Conservation (phyloP, 2,329 filamentous ascomycete genomes). For the Aspergillus luchuensis region DNA sequence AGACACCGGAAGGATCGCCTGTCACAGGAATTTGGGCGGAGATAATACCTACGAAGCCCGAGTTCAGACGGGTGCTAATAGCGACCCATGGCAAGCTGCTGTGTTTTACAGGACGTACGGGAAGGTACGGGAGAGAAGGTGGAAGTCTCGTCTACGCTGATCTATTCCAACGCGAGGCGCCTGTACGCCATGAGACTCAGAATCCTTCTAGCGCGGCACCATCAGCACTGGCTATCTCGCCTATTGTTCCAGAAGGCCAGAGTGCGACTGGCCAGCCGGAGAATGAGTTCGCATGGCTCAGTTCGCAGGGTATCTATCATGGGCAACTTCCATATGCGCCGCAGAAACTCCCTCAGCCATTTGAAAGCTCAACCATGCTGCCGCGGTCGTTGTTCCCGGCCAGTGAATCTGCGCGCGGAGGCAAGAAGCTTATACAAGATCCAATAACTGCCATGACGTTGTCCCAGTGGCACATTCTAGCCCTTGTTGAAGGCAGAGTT, state of each 20-base stretch:
- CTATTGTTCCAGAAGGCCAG: slow-evolving; percentile 66
- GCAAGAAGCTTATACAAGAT: slow-evolving; percentile 68
- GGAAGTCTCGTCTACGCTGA: slow-evolving; percentile 82
- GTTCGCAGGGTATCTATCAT: slow-evolving; percentile 81
- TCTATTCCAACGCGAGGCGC: slow-evolving; percentile 84
- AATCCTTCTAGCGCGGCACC: slow-evolving; percentile 60
- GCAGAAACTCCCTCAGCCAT: slow-evolving; percentile 72
- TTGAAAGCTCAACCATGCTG: slow-evolving; percentile 77
- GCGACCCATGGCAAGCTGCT: slow-evolving; percentile 76
- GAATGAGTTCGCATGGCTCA: slow-evolving; percentile 79
- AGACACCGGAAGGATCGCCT: slow-evolving; percentile 72
- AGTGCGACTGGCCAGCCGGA: slow-evolving; percentile 58
- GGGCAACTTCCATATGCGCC: slow-evolving; percentile 72
- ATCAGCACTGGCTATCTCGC: slow-evolving; percentile 73
- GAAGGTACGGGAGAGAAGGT: slow-evolving; percentile 72
- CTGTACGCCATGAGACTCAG: slow-evolving; percentile 71
- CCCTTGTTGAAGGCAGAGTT: slow-evolving; percentile 77
- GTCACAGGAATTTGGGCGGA: slow-evolving; percentile 88
- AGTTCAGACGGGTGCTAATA: slow-evolving; percentile 75
- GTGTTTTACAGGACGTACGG: slow-evolving; percentile 78
- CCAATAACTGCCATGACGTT: slow-evolving; percentile 77
- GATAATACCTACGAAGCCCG: slow-evolving; percentile 65
- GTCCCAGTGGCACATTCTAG: slow-evolving; percentile 91
- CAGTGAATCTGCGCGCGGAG: slow-evolving; percentile 64
- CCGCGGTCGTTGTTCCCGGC: slow-evolving; percentile 71